Evolutionary conservation across 306 rosid genomes (phyloP).

Genomic region (Malus asiatica): DNA sequence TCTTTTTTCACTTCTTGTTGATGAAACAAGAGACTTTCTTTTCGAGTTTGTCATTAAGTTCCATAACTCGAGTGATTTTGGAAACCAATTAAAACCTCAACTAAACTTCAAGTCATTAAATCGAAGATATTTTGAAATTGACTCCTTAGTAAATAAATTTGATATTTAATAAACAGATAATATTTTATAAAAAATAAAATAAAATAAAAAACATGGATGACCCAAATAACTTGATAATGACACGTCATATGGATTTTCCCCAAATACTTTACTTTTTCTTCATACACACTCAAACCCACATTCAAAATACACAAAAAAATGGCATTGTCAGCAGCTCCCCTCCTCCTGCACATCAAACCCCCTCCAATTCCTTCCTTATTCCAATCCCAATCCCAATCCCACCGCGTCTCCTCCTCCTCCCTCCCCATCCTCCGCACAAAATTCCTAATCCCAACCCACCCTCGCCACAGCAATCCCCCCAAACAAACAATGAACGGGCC

Average conservation of each 20-base stretch:
- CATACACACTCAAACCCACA: background rate
- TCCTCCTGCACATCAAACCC: constrained; percentile 14
- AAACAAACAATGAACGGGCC: constrained; percentile 19
- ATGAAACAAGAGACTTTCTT: too few species aligned
- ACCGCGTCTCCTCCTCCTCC: constrained; percentile 6
- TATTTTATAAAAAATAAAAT: too few species aligned
- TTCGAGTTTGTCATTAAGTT: too few species aligned
- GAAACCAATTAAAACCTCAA: too few species aligned
- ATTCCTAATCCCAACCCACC: constrained; percentile 10
- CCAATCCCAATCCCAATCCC: constrained; percentile 17
- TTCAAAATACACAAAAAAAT: background rate
- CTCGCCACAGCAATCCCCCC: background rate
- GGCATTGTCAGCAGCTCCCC: constrained; percentile 20
- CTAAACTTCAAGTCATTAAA: too few species aligned
- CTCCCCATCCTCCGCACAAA: constrained; percentile 4
- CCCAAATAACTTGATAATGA: background rate
- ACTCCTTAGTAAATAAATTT: too few species aligned
- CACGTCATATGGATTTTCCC: background rate
- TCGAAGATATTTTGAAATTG: too few species aligned
- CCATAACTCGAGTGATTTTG: too few species aligned
- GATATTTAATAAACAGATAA: too few species aligned
- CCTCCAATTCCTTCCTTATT: constrained; percentile 14
- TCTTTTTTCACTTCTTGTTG: too few species aligned
- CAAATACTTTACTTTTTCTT: background rate
- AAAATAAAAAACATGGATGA: too few species aligned